Conservation (phyloP, 108 stramenopile species). For the Skeletonema menzelii region DNA sequence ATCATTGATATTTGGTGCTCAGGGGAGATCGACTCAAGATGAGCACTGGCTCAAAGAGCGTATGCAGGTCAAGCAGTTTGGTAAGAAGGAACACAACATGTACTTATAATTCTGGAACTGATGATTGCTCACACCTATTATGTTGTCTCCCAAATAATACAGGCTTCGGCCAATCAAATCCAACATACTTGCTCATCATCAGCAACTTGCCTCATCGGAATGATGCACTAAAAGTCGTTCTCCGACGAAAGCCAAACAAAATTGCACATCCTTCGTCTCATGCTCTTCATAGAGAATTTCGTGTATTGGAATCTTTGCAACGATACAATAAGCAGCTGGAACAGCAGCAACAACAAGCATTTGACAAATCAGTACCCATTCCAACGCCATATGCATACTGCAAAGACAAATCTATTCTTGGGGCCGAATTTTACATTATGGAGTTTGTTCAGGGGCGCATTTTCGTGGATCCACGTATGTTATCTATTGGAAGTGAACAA, state of each 20-base stretch:
- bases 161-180: constrained; percentile 95
- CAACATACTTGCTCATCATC: constrained; percentile 86
- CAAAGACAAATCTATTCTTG: constrained; percentile 71
- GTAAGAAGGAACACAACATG: neutral
- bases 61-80: neutral
- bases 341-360: neutral
- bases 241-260: constrained; percentile 84
- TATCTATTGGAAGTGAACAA: constrained; percentile 33
- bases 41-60: neutral
- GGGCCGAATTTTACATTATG: constrained; percentile 97
- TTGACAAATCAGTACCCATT: constrained; percentile 73
- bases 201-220: neutral
- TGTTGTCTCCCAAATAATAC: neutral
- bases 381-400: constrained; percentile 86
- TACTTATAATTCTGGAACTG: neutral
- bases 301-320: constrained; percentile 77
- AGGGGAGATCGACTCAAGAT: neutral
- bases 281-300: constrained; percentile 94
- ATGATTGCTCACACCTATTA: neutral
- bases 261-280: constrained; percentile 92
- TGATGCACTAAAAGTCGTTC: constrained; percentile 52
- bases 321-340: constrained; percentile 52
- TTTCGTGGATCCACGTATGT: constrained; percentile 89
- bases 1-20: neutral
- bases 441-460: constrained; percentile 91